Evolutionary conservation across 305 asterid genomes (phyloP), one percentile per base, ranked within the genome.

Genomic region (Rubia peregrina): DNA sequence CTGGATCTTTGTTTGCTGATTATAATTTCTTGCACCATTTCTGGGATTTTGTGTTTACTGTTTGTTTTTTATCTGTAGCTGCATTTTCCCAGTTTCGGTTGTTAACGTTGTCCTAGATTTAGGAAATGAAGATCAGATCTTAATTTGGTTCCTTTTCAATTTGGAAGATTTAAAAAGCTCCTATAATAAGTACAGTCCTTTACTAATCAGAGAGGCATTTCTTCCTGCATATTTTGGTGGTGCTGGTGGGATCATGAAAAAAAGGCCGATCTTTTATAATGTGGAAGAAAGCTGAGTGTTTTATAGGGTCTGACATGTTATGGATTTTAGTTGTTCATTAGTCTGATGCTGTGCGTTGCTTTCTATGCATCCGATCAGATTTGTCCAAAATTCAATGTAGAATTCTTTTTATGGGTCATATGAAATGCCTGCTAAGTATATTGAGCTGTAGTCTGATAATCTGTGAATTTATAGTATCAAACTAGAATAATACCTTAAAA

Each of bases 1-100:
- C 14, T 17, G 22, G 74, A 42, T 64, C 71, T 70, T 30, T 43
- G 64, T 64, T 73, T 72, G 7, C 51, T 11, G 38, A 49, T 61
- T 68, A 38, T 6, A 60, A 40, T 40, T 26, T 44, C 24, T 48
- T 41, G 12, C 40, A 57, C 68, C 40, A 6, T 5, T 64, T 5
- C 51, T 17, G 61, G 24, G 51, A 6, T 69, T 14, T 72, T 14
- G 53, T 14, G 5, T 60, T 26, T 67, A 9, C 36, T 67, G 2
- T 44, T 9, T 73, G 62, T 49, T 49, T 16, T 71, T 73, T 72
- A 73, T 73, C 69, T 42, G 57, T 19, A 33, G 73, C 77, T 46
- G 69, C 48, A 46, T 12, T 74, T 36, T 49, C 16, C 33, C 24
- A 8, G 14, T 40, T 22, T 65, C 19, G 9, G 14, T 11, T 64